These are phyloP conservation scores for Papilionanthe hybrid DNA, from an alignment of 116 monocot species.

Conservation along the genomic window DNA sequence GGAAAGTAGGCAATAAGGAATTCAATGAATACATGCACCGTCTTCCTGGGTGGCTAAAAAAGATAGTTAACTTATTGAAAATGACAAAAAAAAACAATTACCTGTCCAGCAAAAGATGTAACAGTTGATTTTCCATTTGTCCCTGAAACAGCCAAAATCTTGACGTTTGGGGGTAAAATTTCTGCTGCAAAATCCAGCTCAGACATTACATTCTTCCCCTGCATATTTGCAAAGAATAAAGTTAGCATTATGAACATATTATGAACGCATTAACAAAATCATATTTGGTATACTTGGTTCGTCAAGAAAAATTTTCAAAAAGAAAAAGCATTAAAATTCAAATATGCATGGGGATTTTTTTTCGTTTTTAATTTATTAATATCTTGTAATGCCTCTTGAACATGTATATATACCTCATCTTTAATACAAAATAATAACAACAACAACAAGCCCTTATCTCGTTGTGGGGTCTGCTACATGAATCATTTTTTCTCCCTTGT, in stretches of 20 bases:
- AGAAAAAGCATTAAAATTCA: neutral
- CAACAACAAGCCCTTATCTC: no score
- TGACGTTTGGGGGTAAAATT: slow-evolving; percentile 18
- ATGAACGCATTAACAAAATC: neutral
- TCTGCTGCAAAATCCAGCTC: slow-evolving; percentile 44
- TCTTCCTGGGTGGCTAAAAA: neutral
- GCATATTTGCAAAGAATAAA: neutral
- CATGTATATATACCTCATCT: no score
- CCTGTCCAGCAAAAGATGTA: slow-evolving; percentile 43
- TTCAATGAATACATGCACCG: neutral
- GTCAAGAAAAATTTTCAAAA: neutral
- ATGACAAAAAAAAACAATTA: neutral
- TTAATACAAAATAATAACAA: no score
- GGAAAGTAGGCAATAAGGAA: neutral
- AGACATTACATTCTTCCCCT: slow-evolving; percentile 42
- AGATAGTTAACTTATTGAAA: neutral
- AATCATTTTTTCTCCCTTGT: no score
- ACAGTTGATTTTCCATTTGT: slow-evolving; percentile 54
- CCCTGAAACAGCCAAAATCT: slow-evolving; percentile 40
- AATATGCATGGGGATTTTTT: no score
- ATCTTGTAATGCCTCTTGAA: no score
- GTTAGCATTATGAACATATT: neutral
- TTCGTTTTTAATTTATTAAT: no score
- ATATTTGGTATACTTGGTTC: neutral
- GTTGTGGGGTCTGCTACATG: no score